A percentile compares a stretch with the other conserved stretches of the same genome.
Conservation (phyloP, 305 asterid genomes). For the Fraxinus velutina region DNA sequence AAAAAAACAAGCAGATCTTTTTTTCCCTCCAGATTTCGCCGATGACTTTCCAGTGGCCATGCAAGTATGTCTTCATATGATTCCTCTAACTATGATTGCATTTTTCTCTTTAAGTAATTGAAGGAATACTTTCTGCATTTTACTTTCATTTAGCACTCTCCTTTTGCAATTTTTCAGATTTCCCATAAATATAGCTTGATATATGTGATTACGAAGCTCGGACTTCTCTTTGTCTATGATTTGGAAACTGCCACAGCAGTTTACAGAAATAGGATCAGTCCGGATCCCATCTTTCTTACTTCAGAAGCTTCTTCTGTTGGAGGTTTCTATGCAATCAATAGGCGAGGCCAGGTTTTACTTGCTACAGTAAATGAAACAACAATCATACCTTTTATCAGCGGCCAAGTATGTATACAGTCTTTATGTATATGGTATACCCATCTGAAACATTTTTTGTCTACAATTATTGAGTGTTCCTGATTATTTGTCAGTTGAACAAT, state of each 20-base stretch:
- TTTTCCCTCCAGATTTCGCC: constrained; percentile 94
- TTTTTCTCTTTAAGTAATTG: background rate
- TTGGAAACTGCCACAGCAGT: constrained; percentile 94
- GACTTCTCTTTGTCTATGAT: constrained; percentile 96
- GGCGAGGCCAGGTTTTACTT: constrained; percentile 95
- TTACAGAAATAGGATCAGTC: constrained; percentile 94
- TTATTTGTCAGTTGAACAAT: constrained; percentile 69
- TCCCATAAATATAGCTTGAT: constrained; percentile 84
- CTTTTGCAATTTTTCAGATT: constrained; percentile 52
- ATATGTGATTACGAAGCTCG: constrained; percentile 96
- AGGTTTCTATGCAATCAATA: constrained; percentile 92
- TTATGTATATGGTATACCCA: constrained; percentile 11
- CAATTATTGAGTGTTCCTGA: constrained; percentile 10
- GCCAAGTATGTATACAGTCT: constrained; percentile 59
- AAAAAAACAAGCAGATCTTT: constrained; percentile 95
- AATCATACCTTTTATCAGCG: constrained; percentile 85
- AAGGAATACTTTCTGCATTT: background rate
- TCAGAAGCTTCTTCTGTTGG: constrained; percentile 93
- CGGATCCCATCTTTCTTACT: constrained; percentile 92
- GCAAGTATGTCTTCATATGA: constrained; percentile 35
- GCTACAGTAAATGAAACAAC: constrained; percentile 96
- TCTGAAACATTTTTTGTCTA: background rate
- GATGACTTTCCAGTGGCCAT: constrained; percentile 76
- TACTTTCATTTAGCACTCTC: constrained; percentile 13
- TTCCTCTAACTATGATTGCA: background rate